Evolutionary conservation across 495 filamentous ascomycete species (phyloP).

Genomic region (Xylaria flabelliformis): DNA sequence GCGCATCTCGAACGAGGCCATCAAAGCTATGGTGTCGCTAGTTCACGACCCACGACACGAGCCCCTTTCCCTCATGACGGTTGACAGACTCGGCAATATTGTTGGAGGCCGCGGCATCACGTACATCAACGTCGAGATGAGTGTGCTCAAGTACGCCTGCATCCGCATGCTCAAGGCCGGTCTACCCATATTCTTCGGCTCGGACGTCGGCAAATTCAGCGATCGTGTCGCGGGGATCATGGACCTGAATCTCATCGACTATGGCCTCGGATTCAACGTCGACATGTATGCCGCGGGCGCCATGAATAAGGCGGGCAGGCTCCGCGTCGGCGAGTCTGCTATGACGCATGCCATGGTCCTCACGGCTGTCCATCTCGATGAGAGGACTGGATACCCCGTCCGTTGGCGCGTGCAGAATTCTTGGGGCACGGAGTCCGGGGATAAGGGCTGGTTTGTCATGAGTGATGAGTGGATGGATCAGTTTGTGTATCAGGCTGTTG

Average conservation of each 20-base stretch:
- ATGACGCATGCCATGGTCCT: constrained; percentile 96
- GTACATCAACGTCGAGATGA: constrained; percentile 83
- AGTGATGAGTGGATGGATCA: constrained; percentile 85
- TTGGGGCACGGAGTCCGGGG: constrained; percentile 72
- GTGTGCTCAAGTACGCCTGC: constrained; percentile 71
- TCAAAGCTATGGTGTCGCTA: constrained; percentile 71
- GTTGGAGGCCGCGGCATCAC: constrained; percentile 71
- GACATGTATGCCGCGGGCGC: constrained; percentile 52
- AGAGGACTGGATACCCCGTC: constrained; percentile 63
- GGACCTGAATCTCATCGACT: constrained; percentile 75
- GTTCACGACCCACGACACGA: constrained; percentile 84
- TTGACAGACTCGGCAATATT: constrained; percentile 80
- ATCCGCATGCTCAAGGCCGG: constrained; percentile 78
- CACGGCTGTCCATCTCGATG: constrained; percentile 74
- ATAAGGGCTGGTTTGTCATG: constrained; percentile 87
- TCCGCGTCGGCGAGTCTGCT: constrained; percentile 71
- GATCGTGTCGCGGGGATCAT: constrained; percentile 72
- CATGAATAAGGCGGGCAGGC: constrained; percentile 73
- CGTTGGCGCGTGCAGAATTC: constrained; percentile 87
- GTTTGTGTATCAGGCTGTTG: constrained; percentile 87
- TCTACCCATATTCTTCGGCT: constrained; percentile 85
- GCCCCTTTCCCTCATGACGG: constrained; percentile 72
- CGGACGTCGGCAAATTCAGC: constrained; percentile 82
- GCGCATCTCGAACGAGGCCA: constrained; percentile 59
- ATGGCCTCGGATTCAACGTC: constrained; percentile 79